phyloP scores from a whole-genome alignment of 306 rosid species.

The Datisca glomerata region DNA sequence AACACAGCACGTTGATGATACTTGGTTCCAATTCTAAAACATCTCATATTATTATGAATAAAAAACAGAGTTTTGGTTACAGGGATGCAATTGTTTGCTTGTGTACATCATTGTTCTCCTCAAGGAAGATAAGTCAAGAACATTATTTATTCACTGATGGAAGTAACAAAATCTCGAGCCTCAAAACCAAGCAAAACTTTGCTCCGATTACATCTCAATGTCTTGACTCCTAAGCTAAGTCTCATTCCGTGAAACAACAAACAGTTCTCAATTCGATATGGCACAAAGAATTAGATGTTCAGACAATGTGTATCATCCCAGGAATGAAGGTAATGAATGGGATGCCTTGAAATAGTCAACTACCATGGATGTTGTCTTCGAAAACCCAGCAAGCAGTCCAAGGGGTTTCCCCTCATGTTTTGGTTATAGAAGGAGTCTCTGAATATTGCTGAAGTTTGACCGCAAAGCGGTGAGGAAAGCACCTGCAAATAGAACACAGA shows the following conservation, averaged over 20 bases:
- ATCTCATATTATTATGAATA: too few species aligned
- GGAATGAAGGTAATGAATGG: not conserved
- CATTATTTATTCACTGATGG: not conserved
- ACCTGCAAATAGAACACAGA: too few species aligned
- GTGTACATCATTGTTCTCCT: not conserved
- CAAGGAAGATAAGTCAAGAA: not conserved
- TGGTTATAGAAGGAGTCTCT: slow-evolving; percentile 65
- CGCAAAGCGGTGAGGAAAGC: slow-evolving; percentile 62
- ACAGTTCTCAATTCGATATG: not conserved
- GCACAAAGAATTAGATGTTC: not conserved
- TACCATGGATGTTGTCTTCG: too few species aligned
- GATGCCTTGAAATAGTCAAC: not conserved
- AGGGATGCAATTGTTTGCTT: not conserved
- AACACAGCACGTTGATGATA: too few species aligned
- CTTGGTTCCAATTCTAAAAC: too few species aligned
- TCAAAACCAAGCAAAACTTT: not conserved
- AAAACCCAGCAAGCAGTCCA: too few species aligned
- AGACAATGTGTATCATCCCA: not conserved
- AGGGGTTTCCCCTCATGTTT: too few species aligned
- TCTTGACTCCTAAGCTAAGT: too few species aligned
- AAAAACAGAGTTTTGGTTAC: too few species aligned
- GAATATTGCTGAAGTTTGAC: slow-evolving; percentile 76
- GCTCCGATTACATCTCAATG: not conserved
- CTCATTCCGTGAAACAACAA: not conserved
- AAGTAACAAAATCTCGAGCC: not conserved